Evolutionary conservation across 176 grass and related monocot genomes (phyloP).

Genomic region (Oropetium thomaeum): DNA sequence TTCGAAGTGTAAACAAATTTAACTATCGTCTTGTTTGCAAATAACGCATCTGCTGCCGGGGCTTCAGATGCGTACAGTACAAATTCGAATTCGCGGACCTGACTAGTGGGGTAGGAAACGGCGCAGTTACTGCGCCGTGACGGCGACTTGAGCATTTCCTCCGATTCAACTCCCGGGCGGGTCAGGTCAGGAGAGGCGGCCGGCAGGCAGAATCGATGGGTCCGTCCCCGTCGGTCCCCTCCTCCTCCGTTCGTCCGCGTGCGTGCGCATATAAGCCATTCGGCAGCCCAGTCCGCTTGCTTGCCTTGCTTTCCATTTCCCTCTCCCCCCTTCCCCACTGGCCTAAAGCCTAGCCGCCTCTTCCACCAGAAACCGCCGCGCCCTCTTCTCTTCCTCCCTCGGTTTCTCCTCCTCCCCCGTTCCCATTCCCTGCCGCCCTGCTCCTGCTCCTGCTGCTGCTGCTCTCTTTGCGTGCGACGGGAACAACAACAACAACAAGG

Average conservation of each 20-base stretch:
- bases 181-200: background rate
- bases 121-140: background rate
- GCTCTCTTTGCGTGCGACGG: background rate
- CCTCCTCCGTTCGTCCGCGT: background rate
- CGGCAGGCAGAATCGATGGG: background rate
- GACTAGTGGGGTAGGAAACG: too few species aligned
- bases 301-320: too few species aligned
- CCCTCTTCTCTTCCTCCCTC: too few species aligned
- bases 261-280: background rate
- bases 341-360: background rate
- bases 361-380: background rate
- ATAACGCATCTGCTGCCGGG: background rate
- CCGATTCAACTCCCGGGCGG: background rate
- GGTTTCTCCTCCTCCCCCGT: background rate
- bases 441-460: too few species aligned
- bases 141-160: background rate
- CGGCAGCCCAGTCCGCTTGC: too few species aligned
- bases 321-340: background rate
- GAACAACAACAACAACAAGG: background rate
- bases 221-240: too few species aligned
- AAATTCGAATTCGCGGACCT: background rate
- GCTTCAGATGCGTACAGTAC: too few species aligned
- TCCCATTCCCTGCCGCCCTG: too few species aligned
- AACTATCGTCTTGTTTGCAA: background rate
- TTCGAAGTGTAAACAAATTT: background rate